phyloP scores from a whole-genome alignment of 306 rosid genomes.

The Cercis canadensis region DNA sequence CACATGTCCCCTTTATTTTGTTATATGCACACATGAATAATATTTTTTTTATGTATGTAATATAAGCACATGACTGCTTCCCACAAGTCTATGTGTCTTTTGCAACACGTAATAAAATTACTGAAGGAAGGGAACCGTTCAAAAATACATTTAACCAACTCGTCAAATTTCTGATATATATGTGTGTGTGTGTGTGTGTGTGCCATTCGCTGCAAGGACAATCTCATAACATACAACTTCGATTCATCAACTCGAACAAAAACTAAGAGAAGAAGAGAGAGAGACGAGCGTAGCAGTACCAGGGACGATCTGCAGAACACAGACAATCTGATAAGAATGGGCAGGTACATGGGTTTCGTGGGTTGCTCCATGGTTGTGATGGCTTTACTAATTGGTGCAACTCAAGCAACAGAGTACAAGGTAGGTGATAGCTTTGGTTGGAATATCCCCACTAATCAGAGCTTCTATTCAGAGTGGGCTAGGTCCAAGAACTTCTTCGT shows the following conservation, averaged over 20 bases:
- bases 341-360: slow-evolving; percentile 4
- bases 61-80: background rate
- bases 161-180: too few species aligned
- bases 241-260: background rate
- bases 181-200: background rate
- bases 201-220: background rate
- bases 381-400: slow-evolving; percentile 22
- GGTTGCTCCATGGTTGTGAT: slow-evolving; percentile 33
- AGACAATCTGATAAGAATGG: background rate
- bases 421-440: slow-evolving; percentile 40
- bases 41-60: background rate
- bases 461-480: slow-evolving; percentile 40
- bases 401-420: background rate
- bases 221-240: background rate
- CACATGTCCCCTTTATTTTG: too few species aligned
- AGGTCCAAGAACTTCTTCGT: slow-evolving; percentile 6
- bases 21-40: too few species aligned
- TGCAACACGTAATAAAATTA: background rate
- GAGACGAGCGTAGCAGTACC: background rate
- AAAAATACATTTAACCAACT: background rate
- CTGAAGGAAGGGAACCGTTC: background rate
- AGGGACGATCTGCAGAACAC: slow-evolving; percentile 24
- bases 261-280: background rate
- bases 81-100: background rate
- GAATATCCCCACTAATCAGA: slow-evolving; percentile 31